Evolutionary conservation across 148 eudicot genomes (phyloP).

Genomic region (Tetragonia tetragonoides): DNA sequence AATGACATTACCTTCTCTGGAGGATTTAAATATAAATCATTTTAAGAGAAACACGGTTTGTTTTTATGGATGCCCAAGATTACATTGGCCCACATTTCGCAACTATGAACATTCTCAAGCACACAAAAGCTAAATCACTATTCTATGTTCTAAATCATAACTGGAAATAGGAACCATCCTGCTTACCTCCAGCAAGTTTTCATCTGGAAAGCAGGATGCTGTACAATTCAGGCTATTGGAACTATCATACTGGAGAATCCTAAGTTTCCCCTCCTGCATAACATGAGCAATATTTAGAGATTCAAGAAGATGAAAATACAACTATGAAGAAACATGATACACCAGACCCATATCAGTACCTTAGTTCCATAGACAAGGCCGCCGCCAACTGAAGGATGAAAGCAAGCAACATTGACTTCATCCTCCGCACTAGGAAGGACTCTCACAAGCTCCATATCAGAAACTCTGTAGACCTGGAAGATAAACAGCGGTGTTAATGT

Average conservation of each 20-base stretch:
- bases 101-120: not conserved
- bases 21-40: not conserved
- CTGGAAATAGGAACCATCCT: not conserved
- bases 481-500: slow-evolving; percentile 7
- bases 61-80: not conserved
- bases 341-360: slow-evolving; percentile 37
- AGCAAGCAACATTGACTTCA: slow-evolving; percentile 99
- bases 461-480: slow-evolving; percentile 80
- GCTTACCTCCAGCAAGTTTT: slow-evolving; percentile 71
- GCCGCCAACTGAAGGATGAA: slow-evolving; percentile 89
- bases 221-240: slow-evolving; percentile 40
- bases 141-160: not conserved
- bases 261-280: slow-evolving; percentile 92
- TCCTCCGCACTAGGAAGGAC: slow-evolving; percentile 98
- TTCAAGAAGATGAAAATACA: slow-evolving; percentile 1
- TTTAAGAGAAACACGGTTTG: not conserved
- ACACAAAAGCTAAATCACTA: not conserved
- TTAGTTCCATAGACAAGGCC: slow-evolving; percentile 98
- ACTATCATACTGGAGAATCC: slow-evolving; percentile 74
- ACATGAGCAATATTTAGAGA: slow-evolving; percentile 4
- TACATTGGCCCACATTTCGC: not conserved
- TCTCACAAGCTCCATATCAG: slow-evolving; percentile 98
- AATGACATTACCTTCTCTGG: not conserved
- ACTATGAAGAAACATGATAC: not conserved
- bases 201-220: slow-evolving; percentile 50